phyloP scores from a whole-genome alignment of 305 asterid species.

The Vinca major region DNA sequence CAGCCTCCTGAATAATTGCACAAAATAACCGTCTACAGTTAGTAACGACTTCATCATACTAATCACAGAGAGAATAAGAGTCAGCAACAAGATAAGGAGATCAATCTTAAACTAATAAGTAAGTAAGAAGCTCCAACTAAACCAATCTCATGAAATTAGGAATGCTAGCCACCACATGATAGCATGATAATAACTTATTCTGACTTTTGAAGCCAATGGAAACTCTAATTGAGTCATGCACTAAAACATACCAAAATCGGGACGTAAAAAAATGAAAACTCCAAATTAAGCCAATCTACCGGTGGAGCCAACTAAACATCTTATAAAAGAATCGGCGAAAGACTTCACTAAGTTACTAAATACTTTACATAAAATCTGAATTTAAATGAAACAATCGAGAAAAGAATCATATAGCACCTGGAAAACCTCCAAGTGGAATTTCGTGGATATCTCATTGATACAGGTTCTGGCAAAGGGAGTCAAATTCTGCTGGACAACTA shows the following conservation, averaged over 20 bases:
- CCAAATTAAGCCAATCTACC: background rate
- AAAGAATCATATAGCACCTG: constrained; percentile 33
- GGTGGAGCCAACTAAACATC: background rate
- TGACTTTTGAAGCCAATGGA: background rate
- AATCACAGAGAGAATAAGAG: background rate
- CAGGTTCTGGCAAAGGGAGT: constrained; percentile 64
- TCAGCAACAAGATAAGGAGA: too few species aligned
- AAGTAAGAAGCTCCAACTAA: background rate
- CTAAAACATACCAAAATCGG: background rate
- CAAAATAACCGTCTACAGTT: background rate
- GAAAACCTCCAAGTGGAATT: constrained; percentile 72
- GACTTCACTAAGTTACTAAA: background rate
- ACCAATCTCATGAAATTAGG: background rate
- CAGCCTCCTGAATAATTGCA: constrained; percentile 58
- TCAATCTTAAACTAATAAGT: constrained; percentile 1
- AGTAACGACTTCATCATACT: background rate
- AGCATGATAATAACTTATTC: background rate
- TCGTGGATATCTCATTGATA: constrained; percentile 58
- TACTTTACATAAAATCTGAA: background rate
- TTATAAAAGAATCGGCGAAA: background rate
- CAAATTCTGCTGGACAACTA: constrained; percentile 70
- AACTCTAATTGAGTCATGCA: background rate
- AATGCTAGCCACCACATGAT: background rate
- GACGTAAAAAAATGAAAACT: background rate
- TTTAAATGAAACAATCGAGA: background rate